Evolutionary conservation across 164 flowering plant species (phyloP).

Genomic region (Paratinospora sagittata): DNA sequence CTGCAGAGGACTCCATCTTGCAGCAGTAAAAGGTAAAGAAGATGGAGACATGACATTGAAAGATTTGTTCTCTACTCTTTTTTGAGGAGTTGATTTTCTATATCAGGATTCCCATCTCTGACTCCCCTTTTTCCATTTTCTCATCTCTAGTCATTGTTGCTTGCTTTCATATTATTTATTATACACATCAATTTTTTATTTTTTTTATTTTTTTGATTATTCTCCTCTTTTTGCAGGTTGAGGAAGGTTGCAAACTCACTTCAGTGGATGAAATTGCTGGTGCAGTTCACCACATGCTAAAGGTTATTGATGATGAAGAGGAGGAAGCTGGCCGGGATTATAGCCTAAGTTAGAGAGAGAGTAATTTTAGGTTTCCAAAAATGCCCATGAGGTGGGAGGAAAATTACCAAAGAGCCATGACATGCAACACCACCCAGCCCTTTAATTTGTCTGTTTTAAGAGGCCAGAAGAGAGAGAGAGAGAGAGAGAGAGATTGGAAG

Average conservation of each 20-base stretch:
- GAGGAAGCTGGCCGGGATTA: conserved; percentile 31
- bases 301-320: conserved; percentile 61
- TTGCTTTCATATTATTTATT: background rate
- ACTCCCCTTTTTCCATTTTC: background rate
- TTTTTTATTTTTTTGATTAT: too few species aligned
- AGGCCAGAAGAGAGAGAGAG: too few species aligned
- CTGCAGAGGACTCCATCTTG: background rate
- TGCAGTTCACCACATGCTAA: conserved; percentile 79
- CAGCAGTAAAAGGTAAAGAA: background rate
- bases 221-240: conserved; percentile 48
- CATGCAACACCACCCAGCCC: background rate
- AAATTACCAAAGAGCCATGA: background rate
- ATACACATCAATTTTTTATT: background rate
- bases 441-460: background rate
- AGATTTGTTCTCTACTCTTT: background rate
- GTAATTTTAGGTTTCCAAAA: background rate
- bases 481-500: too few species aligned
- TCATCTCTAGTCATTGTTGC: background rate
- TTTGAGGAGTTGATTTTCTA: background rate
- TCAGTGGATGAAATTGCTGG: conserved; percentile 80
- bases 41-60: conserved; percentile 1
- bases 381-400: conserved; percentile 7
- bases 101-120: background rate
- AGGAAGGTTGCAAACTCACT: conserved; percentile 69
- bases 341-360: conserved; percentile 4